Conservation (phyloP, 2,329 filamentous ascomycete species). For the Claviceps sp. region DNA sequence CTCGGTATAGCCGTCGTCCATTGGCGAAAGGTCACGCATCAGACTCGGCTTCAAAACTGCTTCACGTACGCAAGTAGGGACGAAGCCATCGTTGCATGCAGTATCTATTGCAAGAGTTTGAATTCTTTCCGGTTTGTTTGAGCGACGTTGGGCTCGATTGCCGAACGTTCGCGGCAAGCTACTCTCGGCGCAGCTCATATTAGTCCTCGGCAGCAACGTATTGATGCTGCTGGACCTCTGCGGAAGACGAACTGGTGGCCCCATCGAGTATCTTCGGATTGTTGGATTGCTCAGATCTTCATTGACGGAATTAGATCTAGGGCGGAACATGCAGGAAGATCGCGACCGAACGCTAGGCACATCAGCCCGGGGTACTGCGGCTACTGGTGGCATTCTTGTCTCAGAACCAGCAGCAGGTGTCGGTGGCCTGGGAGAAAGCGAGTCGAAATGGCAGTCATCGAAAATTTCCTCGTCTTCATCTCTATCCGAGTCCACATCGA, state of each 20-base stretch:
- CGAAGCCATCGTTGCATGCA: background rate
- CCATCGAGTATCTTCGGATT: slow-evolving; percentile 6
- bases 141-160: background rate
- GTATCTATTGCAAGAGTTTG: background rate
- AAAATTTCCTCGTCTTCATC: slow-evolving; percentile 11
- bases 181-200: background rate
- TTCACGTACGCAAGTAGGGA: background rate
- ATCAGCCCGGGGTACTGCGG: background rate
- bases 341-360: background rate
- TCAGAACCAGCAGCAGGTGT: slow-evolving; percentile 14
- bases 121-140: background rate
- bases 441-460: slow-evolving; percentile 2
- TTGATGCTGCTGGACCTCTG: background rate
- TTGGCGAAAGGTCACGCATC: slow-evolving; percentile 3
- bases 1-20: slow-evolving; percentile 3
- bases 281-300: slow-evolving; percentile 2
- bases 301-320: slow-evolving; percentile 14
- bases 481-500: slow-evolving; percentile 23
- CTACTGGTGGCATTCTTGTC: background rate
- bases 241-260: slow-evolving; percentile 11
- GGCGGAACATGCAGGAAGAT: slow-evolving; percentile 6
- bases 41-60: background rate
- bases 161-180: background rate
- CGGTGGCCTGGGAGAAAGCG: slow-evolving; percentile 19
- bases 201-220: background rate